These are phyloP conservation scores for Xylariaceae sp. DNA, from an alignment of 2,329 filamentous ascomycete genomes.

Conservation along the genomic window DNA sequence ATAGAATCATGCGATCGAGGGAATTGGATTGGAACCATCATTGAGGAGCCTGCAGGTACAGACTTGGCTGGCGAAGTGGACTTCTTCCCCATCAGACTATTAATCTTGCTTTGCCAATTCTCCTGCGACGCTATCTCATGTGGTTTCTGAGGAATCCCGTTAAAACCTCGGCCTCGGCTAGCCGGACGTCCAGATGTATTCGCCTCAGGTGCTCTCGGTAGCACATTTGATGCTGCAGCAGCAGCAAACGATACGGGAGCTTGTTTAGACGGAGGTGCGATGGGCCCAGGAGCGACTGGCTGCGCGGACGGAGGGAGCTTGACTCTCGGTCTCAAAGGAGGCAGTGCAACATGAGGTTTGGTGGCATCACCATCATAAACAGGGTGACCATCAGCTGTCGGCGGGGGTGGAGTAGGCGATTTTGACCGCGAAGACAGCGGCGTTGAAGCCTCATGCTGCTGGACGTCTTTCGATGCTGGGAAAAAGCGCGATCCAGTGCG, in stretches of 20 bases:
- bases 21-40: conserved; percentile 70
- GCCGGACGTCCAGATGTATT: conserved; percentile 28
- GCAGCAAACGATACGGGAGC: conserved; percentile 53
- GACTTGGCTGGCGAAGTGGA: conserved; percentile 61
- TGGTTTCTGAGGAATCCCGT: conserved; percentile 37
- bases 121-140: conserved; percentile 43
- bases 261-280: conserved; percentile 45
- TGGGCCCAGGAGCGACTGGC: conserved; percentile 47
- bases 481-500: conserved; percentile 67
- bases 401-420: conserved; percentile 75
- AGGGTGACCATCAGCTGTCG: conserved; percentile 73
- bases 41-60: conserved; percentile 70
- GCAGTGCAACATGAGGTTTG: conserved; percentile 73
- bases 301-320: conserved; percentile 76
- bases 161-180: conserved; percentile 36
- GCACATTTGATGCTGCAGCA: conserved; percentile 43
- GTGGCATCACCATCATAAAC: conserved; percentile 71
- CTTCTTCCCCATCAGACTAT: conserved; percentile 75
- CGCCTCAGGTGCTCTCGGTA: conserved; percentile 15
- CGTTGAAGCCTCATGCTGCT: conserved; percentile 47
- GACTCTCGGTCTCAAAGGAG: conserved; percentile 75
- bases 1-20: conserved; percentile 56
- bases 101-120: conserved; percentile 84
- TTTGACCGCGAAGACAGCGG: conserved; percentile 52
- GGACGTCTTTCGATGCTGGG: conserved; percentile 57